Evolutionary conservation across 257 asterid species (phyloP).

Genomic region (Schizonepeta tenuifolia): DNA sequence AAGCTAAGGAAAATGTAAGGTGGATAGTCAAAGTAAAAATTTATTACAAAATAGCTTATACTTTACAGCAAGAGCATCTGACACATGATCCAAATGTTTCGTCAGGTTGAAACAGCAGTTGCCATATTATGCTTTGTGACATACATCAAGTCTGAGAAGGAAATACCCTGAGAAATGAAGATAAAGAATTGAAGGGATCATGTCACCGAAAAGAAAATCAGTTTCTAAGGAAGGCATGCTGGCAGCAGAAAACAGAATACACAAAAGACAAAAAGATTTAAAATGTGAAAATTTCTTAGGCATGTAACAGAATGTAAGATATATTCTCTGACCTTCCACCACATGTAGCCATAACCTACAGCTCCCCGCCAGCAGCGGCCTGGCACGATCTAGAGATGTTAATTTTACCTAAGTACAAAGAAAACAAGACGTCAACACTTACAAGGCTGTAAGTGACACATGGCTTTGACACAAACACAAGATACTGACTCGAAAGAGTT

Average conservation of each 20-base stretch:
- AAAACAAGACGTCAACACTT: constrained; percentile 19
- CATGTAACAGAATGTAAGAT: constrained; percentile 22
- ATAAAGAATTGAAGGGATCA: constrained; percentile 13
- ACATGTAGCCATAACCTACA: constrained; percentile 93
- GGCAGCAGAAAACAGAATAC: constrained; percentile 5
- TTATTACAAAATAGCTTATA: constrained; percentile 12
- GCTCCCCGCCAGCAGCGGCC: constrained; percentile 89
- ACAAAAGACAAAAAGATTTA: neutral
- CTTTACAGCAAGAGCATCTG: constrained; percentile 88
- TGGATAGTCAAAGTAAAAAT: neutral
- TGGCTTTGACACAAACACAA: constrained; percentile 8
- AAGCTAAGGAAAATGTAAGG: neutral
- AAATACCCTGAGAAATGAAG: constrained; percentile 62
- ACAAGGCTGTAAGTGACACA: constrained; percentile 4
- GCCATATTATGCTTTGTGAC: constrained; percentile 87
- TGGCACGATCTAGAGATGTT: constrained; percentile 59
- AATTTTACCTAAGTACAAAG: constrained; percentile 54
- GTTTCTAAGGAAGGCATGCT: constrained; percentile 1
- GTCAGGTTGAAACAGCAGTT: constrained; percentile 83
- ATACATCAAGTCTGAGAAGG: constrained; percentile 91
- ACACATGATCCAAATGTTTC: constrained; percentile 79
- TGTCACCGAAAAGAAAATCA: constrained; percentile 17
- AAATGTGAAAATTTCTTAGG: no score
- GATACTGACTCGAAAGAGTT: constrained; percentile 54
- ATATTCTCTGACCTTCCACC: constrained; percentile 81